Evolutionary conservation across 2,329 filamentous ascomycete genomes (phyloP), one percentile per base, ranked within the genome.

Genomic region (Elsinoe arachidis): DNA sequence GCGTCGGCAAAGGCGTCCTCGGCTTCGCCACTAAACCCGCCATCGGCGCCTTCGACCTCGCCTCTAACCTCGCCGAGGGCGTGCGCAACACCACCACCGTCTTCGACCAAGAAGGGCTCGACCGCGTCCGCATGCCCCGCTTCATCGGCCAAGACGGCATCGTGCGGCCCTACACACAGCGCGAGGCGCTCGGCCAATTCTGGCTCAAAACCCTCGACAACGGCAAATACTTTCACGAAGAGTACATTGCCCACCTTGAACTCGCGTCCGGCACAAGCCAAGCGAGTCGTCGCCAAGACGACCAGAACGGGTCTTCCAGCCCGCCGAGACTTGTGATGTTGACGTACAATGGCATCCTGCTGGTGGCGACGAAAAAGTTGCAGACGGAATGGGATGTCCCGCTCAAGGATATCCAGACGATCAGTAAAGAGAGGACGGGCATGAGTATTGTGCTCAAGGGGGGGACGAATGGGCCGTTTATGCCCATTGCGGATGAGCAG

Each of bases 171-270:
- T 99, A 96, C 77, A 91, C 86, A 57, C 88, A 95, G 69, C 88
- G 93, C 47, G 93, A 99, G 76, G 91, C 93, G 0, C 83, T 99
- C 2, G 93, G 93, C 0, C 93, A 99, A 71, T 96, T 90, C 77
- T 99, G 93, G 95, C 84, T 99, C 62, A 99, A 99, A 79, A 95
- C 96, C 59, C 84, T 95, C 10, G 93, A 99, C 73, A 93, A 96
- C 63, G 93, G 93, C 61, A 93, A 91, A 71, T 97, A 92, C 78
- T 99, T 99, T 80, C 87, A 95, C 73, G 93, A 99, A 72, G 82
- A 90, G 69, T 99, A 99, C 75, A 93, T 99, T 70, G 95, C 91
- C 3, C 95, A 99, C 69, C 78, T 99, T 3, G 92, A 99, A 72
- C 81, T 99, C 23, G 68, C 70, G 53, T 65, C 64, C 6, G 68